phyloP scores from a whole-genome alignment of 805 yeast genomes.

The Metschnikowia aberdeeniae region DNA sequence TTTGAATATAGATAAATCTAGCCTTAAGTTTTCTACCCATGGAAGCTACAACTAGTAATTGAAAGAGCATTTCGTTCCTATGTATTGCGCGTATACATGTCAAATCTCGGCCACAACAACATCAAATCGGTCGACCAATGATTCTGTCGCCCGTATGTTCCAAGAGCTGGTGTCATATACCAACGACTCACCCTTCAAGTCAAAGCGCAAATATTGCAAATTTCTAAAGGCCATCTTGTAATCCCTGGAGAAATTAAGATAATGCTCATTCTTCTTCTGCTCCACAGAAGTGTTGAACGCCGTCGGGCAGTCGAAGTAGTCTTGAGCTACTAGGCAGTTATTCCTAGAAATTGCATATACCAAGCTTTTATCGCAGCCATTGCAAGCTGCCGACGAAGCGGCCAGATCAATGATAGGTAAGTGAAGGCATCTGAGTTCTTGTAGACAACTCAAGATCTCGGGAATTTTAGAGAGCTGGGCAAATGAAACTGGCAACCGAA shows the following conservation, averaged over 20 bases:
- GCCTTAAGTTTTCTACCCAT: too few species aligned
- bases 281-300: conserved; percentile 7
- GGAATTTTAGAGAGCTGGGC: conserved; percentile 10
- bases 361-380: conserved; percentile 6
- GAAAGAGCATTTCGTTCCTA: too few species aligned
- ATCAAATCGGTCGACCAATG: conserved; percentile 8
- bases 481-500: conserved; percentile 11
- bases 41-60: too few species aligned
- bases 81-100: too few species aligned
- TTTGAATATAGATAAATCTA: too few species aligned
- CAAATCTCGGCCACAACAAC: not conserved
- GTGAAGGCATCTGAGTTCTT: conserved; percentile 7
- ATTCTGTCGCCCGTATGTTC: conserved; percentile 4
- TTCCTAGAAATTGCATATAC: conserved; percentile 8
- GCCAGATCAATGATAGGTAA: conserved; percentile 13
- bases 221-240: not conserved
- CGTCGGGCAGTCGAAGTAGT: conserved; percentile 13
- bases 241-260: conserved; percentile 3
- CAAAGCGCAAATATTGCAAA: conserved; percentile 11
- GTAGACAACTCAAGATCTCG: not conserved
- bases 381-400: conserved; percentile 7
- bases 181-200: conserved; percentile 10
- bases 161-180: conserved; percentile 7
- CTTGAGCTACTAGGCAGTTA: conserved; percentile 13
- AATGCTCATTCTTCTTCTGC: conserved; percentile 9